These are phyloP conservation scores for Rhizopus stolonifer DNA, from an alignment of 371 early-diverging fungal genomes.

Conservation along the genomic window DNA sequence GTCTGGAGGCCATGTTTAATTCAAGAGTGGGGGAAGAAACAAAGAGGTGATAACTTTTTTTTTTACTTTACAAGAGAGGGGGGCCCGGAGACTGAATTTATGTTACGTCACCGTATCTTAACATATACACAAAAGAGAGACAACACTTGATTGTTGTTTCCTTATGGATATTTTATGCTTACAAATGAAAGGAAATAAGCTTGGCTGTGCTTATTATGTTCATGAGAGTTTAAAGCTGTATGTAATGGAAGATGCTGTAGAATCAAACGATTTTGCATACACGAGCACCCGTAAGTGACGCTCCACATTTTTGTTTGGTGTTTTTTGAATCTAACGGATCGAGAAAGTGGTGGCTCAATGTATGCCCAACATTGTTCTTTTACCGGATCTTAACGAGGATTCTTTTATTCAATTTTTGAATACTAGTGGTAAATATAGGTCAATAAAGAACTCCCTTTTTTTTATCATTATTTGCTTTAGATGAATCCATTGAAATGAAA, in stretches of 20 bases:
- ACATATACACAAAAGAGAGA: too few relatives aligned
- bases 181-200: conserved; percentile 30
- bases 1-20: too few relatives aligned
- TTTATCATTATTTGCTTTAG: not conserved
- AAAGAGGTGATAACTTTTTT: too few relatives aligned
- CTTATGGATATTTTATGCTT: conserved; percentile 40
- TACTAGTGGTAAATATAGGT: conserved; percentile 5
- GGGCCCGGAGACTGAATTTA: too few relatives aligned
- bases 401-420: not conserved
- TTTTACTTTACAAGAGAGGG: too few relatives aligned
- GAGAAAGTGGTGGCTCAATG: conserved; percentile 11
- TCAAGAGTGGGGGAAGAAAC: too few relatives aligned
- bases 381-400: conserved; percentile 5
- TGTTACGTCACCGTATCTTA: too few relatives aligned
- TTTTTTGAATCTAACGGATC: not conserved
- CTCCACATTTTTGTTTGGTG: too few relatives aligned
- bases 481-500: conserved; percentile 32
- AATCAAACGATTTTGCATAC: conserved; percentile 37
- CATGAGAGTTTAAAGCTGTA: conserved; percentile 38
- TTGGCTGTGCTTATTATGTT: conserved; percentile 60
- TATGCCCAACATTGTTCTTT: conserved; percentile 1
- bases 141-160: too few relatives aligned
- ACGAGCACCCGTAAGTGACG: conserved; percentile 33
- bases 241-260: conserved; percentile 59
- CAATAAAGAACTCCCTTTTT: not conserved